Base-by-base conservation (phyloP, 1,284 basidiomycete genomes). In the Ceratobasidium sp. region DNA sequence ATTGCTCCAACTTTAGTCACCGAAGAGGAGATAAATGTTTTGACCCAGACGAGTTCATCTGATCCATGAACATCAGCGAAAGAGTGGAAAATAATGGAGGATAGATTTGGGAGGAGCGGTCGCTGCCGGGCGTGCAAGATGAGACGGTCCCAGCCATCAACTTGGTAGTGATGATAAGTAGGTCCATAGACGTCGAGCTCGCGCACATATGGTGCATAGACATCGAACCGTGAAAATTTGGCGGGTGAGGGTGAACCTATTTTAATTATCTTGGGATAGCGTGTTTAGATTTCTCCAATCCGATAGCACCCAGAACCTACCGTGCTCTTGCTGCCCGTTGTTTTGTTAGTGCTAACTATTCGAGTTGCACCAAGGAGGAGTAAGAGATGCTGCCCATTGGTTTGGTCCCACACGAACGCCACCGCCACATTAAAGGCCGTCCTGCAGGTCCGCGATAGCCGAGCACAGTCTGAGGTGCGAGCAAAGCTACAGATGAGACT, bases 51-150 rank as follows among this genome's bases (percentile, higher is more conserved):
- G 16, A 51, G 13, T 8, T 39, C n/a, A 27, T 68, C 65, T n/a
- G 14, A 5, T n/a, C 41, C 39, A n/a, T 16, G 41, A 29, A 5
- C n/a, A 27, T 56, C 6, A 16, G 7, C 9, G 11, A 8, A 5
- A 7, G 65, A 24, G 22, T 68, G 29, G 39, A 68, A 34, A 37
- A 41, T 16, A 16, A 68, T 29, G 22, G 34, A 54, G 1, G 24
- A 6, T 9, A 68, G 51, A 22, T 68, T 68, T 37, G 65, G 65
- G 14, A 68, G 65, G n/a, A 68, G 65, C 29, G 65, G 11, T 24
- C 37, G 6, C 7, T 46, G 19, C 46, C 37, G 39, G 13, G 29
- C 27, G 16, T 34, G 65, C 3, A 39, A 29, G 7, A 41, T 43
- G 27, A 68, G 34, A 13, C 27, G 49, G 1, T 34, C 34, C 65